phyloP scores from a whole-genome alignment of 441 rosid species.

The Populus hybrid region DNA sequence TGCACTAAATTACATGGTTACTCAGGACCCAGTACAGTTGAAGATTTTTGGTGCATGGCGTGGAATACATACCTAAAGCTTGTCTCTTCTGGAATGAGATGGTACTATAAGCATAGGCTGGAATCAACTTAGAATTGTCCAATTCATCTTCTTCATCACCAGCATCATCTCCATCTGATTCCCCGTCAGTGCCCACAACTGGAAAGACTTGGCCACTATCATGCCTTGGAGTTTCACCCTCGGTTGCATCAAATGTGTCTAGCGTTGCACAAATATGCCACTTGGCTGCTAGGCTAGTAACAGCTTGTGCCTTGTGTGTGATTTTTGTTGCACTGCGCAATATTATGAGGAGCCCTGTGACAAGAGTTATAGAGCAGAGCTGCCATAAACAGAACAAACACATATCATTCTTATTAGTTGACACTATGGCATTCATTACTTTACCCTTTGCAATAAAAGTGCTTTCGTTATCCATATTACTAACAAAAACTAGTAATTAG shows the following conservation, averaged over 20 bases:
- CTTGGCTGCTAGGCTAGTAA: conserved; percentile 80
- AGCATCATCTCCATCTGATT: conserved; percentile 47
- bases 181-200: conserved; percentile 19
- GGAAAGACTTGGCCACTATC: conserved; percentile 21
- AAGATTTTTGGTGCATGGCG: not conserved
- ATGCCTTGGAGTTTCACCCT: conserved; percentile 60
- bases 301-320: conserved; percentile 85
- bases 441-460: too few species aligned
- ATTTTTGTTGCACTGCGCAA: conserved; percentile 84
- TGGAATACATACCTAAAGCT: conserved; percentile 62
- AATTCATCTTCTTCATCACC: conserved; percentile 89
- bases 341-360: conserved; percentile 58
- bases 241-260: conserved; percentile 56
- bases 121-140: conserved; percentile 68
- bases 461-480: not conserved
- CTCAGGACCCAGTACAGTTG: too few species aligned
- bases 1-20: too few species aligned
- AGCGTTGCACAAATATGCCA: conserved; percentile 89
- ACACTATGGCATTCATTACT: not conserved
- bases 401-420: not conserved
- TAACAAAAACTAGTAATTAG: not conserved
- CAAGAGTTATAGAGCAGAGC: conserved; percentile 78
- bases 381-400: conserved; percentile 22
- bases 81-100: conserved; percentile 87
- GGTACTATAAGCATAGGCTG: conserved; percentile 68